Conservation (phyloP, 2,329 filamentous ascomycete species). For the Fusarium irregulare region DNA sequence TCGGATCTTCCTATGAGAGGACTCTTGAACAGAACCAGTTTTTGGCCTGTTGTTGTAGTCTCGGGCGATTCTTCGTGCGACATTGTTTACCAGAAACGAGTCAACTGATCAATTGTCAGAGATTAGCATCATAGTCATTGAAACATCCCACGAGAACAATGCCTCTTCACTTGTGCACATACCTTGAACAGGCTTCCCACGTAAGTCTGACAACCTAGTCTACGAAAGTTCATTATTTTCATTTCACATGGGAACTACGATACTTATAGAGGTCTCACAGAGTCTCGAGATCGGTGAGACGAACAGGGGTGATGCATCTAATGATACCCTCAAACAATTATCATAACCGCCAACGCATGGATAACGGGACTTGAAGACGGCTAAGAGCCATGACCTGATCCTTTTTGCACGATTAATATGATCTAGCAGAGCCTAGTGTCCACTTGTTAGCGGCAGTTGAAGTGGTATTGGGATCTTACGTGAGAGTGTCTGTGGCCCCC, state of each 20-base stretch:
- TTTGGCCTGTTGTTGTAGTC: constrained; percentile 31
- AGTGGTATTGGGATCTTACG: constrained; percentile 23
- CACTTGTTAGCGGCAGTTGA: background rate
- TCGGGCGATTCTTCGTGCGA: constrained; percentile 7
- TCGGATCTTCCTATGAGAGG: constrained; percentile 41
- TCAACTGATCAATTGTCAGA: background rate
- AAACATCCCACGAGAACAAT: background rate
- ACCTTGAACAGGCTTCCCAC: background rate
- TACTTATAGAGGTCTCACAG: constrained; percentile 1
- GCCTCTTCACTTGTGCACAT: background rate
- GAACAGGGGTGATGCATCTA: background rate
- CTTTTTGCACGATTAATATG: constrained; percentile 1
- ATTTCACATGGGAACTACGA: background rate
- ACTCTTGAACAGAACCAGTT: constrained; percentile 50
- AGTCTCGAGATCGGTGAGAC: background rate
- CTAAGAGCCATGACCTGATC: constrained; percentile 4
- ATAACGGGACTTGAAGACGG: background rate
- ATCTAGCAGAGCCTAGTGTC: background rate
- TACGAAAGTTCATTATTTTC: background rate
- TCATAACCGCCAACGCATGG: background rate
- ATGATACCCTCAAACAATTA: background rate
- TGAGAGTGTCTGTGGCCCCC: constrained; percentile 21
- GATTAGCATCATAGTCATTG: background rate
- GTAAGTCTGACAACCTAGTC: background rate
- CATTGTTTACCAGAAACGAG: constrained; percentile 29